A percentile compares a stretch with the other conserved stretches of the same genome.
These are phyloP conservation scores for Exophiala spinifera DNA, from an alignment of 2,329 filamentous ascomycete genomes.

Conservation along the genomic window DNA sequence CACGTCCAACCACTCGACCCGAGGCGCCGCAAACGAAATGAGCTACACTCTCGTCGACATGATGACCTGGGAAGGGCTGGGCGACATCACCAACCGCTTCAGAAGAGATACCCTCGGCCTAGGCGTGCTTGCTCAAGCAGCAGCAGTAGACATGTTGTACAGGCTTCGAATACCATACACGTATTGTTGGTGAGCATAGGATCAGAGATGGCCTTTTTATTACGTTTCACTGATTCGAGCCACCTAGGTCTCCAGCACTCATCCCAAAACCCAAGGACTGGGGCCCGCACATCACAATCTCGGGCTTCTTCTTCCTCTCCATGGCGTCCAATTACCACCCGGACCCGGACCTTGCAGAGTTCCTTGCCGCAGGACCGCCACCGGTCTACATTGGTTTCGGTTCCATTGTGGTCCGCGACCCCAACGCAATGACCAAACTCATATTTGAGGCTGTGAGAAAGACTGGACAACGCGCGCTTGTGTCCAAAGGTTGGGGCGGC, in stretches of 20 bases:
- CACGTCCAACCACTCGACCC: slow-evolving; percentile 33
- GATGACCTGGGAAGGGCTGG: slow-evolving; percentile 49
- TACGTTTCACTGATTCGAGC: slow-evolving; percentile 34
- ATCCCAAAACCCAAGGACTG: slow-evolving; percentile 43
- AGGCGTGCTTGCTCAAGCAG: background rate
- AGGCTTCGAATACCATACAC: background rate
- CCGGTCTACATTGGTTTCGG: slow-evolving; percentile 59
- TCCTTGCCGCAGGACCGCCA: slow-evolving; percentile 46
- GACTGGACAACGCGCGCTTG: slow-evolving; percentile 50
- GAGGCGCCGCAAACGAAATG: slow-evolving; percentile 41
- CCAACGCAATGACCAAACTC: slow-evolving; percentile 42
- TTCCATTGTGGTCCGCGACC: slow-evolving; percentile 54
- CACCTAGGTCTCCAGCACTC: slow-evolving; percentile 41
- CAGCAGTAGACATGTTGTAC: background rate
- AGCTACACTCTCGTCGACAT: slow-evolving; percentile 49
- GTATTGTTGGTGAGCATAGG: slow-evolving; percentile 30
- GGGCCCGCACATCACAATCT: slow-evolving; percentile 34
- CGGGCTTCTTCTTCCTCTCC: slow-evolving; percentile 25
- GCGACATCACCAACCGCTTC: slow-evolving; percentile 25
- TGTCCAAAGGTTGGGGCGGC: slow-evolving; percentile 56
- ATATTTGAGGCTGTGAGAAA: slow-evolving; percentile 49
- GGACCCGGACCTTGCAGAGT: slow-evolving; percentile 39
- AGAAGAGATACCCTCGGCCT: background rate
- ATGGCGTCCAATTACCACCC: slow-evolving; percentile 39
- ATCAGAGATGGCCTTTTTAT: slow-evolving; percentile 37